Base-by-base conservation (phyloP, 805 yeast species). In the Lachancea cidri region DNA sequence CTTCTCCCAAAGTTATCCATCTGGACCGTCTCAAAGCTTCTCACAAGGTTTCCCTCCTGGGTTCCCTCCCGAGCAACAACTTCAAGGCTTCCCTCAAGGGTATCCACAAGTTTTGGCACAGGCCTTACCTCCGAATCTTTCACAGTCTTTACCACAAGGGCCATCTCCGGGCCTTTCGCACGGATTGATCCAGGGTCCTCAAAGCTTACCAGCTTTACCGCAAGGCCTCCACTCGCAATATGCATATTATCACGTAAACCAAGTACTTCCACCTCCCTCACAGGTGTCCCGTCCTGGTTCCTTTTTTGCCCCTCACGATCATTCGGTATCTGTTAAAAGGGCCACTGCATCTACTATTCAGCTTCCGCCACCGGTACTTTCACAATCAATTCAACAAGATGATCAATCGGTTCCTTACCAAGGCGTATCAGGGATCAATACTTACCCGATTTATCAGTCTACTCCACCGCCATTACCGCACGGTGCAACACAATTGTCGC, bases 141-240 rank as follows among this genome's bases (percentile, higher is more conserved):
- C 27, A 11, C 27, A 22, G 11, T 22, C 27, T 22, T 22, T 22
- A 11, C 27, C 27, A 11, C 33, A 29, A 8, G 33, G 33, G n/a
- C 17, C 17, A 16, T 8, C 33, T 29, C 14, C 8, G 8, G 33
- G 33, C 14, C 7, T 29, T 13, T 13, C 33, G 7, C 33, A 29
- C n/a, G 33, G 33, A 6, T 29, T 29, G 33, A 29, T 15, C n/a
- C 33, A 13, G 14, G 33, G 33, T 29, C 17, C 33, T 29, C 33
- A 29, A 7, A 22, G 11, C 11, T 22, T 22, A 22, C 27, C 27
- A 7, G 27, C 27, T 11, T 11, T 22, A 7, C 27, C 27, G 27
- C 27, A 22, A 22, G 27, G 27, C 11, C 9, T 22, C 11, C 7
- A 22, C 11, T 22, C 27, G 11, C 27, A 22, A 22, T 22, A 22